These are phyloP conservation scores for Colletotrichum trifolii DNA, from an alignment of 2,329 filamentous ascomycete genomes.

Conservation along the genomic window DNA sequence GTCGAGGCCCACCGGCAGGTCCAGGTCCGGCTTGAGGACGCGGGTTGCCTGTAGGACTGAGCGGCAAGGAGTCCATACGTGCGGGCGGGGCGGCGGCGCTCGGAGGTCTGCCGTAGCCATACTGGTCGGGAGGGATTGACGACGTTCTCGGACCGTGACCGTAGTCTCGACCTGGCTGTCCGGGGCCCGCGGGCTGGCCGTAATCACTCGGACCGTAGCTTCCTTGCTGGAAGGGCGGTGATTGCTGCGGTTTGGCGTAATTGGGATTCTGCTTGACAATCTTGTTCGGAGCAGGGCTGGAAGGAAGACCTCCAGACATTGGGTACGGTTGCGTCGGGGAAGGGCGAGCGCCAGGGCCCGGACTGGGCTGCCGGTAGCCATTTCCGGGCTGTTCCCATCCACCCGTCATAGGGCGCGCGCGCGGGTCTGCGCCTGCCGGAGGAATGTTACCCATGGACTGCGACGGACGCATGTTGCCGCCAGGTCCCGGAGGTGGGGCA, in stretches of 20 bases:
- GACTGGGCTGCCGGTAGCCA: constrained; percentile 55
- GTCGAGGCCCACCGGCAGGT: constrained; percentile 21
- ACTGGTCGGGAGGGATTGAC: constrained; percentile 42
- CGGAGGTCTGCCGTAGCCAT: constrained; percentile 43
- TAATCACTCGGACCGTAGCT: constrained; percentile 36
- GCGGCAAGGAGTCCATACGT: constrained; percentile 47
- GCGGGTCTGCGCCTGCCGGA: constrained; percentile 53
- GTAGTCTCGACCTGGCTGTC: constrained; percentile 49
- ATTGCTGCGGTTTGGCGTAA: constrained; percentile 40
- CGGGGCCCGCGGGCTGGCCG: constrained; percentile 35
- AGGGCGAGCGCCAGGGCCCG: constrained; percentile 44
- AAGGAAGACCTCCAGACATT: constrained; percentile 44
- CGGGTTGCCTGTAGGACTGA: constrained; percentile 27
- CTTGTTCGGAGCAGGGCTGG: constrained; percentile 50
- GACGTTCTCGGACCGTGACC: constrained; percentile 54
- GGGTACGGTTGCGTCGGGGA: constrained; percentile 42
- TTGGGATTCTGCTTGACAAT: constrained; percentile 51
- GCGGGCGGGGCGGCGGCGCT: constrained; percentile 44
- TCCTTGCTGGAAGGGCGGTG: constrained; percentile 42
- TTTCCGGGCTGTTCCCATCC: constrained; percentile 58
- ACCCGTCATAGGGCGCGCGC: constrained; percentile 55
- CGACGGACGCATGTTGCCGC: constrained; percentile 49
- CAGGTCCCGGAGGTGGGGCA: constrained; percentile 18
- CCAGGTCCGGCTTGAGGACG: constrained; percentile 27
- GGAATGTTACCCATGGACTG: constrained; percentile 60